Evolutionary conservation across 1,284 basidiomycete species (phyloP).

Genomic region (Psilocybe mexicana): DNA sequence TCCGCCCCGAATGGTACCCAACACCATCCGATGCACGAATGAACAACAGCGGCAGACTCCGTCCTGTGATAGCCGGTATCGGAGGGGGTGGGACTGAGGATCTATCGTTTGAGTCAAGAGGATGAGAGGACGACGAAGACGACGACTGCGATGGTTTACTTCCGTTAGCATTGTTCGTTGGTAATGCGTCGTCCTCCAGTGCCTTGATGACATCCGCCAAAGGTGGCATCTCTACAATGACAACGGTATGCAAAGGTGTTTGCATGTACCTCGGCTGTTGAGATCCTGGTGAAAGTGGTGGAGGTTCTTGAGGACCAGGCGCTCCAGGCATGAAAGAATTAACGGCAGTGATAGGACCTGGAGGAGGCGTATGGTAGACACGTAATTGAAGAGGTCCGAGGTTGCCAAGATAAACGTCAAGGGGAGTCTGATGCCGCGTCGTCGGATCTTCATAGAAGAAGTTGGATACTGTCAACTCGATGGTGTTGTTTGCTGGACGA

Average conservation of each 20-base stretch:
- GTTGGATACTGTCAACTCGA: constrained; percentile 83
- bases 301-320: constrained; percentile 22
- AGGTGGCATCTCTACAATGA: constrained; percentile 78
- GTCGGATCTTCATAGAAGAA: constrained; percentile 78
- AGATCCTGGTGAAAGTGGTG: constrained; percentile 10
- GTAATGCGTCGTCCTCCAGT: constrained; percentile 64
- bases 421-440: constrained; percentile 60
- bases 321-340: constrained; percentile 46
- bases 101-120: constrained; percentile 20
- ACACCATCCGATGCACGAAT: constrained; percentile 76
- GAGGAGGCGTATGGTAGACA: constrained; percentile 66
- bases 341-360: constrained; percentile 64
- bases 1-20: constrained; percentile 82
- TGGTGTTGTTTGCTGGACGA: constrained; percentile 67
- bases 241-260: constrained; percentile 66
- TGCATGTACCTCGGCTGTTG: constrained; percentile 46
- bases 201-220: constrained; percentile 71
- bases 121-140: background rate
- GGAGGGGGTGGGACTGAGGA: constrained; percentile 39
- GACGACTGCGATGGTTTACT: constrained; percentile 36
- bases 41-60: constrained; percentile 69
- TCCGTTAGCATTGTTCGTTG: constrained; percentile 38
- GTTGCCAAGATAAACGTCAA: constrained; percentile 88
- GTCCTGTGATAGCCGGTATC: constrained; percentile 56
- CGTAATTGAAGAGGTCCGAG: constrained; percentile 79